Percentiles rank a stretch among this genome's conserved stretches.
Evolutionary conservation across 768 basidiomycete genomes (phyloP).

Genomic region (Rossbeevera mucosa): DNA sequence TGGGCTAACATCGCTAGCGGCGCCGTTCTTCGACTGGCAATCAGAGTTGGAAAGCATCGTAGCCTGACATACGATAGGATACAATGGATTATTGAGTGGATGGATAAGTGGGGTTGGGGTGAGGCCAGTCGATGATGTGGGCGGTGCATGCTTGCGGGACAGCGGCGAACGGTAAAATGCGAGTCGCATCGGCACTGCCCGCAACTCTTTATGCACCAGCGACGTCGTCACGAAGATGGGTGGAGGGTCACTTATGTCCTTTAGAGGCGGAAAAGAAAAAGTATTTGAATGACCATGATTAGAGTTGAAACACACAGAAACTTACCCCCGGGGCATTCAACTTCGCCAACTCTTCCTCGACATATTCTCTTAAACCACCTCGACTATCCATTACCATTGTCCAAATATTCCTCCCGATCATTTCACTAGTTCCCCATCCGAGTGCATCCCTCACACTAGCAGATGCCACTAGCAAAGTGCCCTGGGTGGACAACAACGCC

Average conservation of each 20-base stretch:
- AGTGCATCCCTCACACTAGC: slow-evolving; percentile 56
- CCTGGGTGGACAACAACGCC: slow-evolving; percentile 43
- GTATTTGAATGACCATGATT: background rate
- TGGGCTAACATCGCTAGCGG: background rate
- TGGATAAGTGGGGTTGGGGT: slow-evolving; percentile 11
- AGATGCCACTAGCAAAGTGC: slow-evolving; percentile 49
- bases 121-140: background rate
- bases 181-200: slow-evolving; percentile 28
- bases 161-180: slow-evolving; percentile 36
- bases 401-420: slow-evolving; percentile 45
- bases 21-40: background rate
- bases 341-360: slow-evolving; percentile 28
- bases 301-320: background rate
- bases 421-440: slow-evolving; percentile 53
- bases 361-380: slow-evolving; percentile 13
- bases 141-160: background rate
- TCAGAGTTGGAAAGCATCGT: slow-evolving; percentile 15
- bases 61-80: slow-evolving; percentile 30
- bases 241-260: slow-evolving; percentile 11
- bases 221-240: slow-evolving; percentile 23
- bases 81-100: slow-evolving; percentile 15
- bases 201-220: slow-evolving; percentile 39
- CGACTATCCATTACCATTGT: slow-evolving; percentile 33
- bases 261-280: background rate
- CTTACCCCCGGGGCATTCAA: slow-evolving; percentile 16